These are phyloP conservation scores for Backusella liffmaniae DNA, from an alignment of 192 early-diverging fungal species.

Conservation along the genomic window DNA sequence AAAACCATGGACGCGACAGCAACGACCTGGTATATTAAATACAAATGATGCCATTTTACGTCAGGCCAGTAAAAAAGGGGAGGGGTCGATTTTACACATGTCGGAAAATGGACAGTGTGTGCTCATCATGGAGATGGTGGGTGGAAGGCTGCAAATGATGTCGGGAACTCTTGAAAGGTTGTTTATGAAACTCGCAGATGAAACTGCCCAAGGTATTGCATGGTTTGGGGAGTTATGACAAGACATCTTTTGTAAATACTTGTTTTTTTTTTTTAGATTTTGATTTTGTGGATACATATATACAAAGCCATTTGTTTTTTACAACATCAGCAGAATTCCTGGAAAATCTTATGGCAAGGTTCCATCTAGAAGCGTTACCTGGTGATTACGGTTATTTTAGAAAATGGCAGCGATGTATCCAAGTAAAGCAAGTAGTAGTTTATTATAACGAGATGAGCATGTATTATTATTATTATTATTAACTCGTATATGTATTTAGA, in stretches of 20 bases:
- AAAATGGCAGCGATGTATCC: slow-evolving; percentile 50
- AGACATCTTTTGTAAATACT: background rate
- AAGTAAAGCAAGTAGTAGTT: slow-evolving; percentile 47
- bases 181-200: slow-evolving; percentile 60
- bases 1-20: background rate
- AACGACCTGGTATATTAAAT: background rate
- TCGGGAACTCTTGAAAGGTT: slow-evolving; percentile 64
- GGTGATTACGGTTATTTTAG: slow-evolving; percentile 47
- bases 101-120: slow-evolving; percentile 57
- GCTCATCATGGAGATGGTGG: slow-evolving; percentile 54
- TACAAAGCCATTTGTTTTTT: slow-evolving; percentile 62
- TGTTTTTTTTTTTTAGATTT: slow-evolving; percentile 35
- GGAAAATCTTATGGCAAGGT: slow-evolving; percentile 57
- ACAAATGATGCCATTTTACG: background rate
- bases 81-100: slow-evolving; percentile 42
- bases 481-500: slow-evolving; percentile 24
- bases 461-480: background rate
- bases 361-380: slow-evolving; percentile 46
- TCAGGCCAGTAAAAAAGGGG: background rate
- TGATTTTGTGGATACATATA: slow-evolving; percentile 70
- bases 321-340: slow-evolving; percentile 55
- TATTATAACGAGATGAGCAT: background rate
- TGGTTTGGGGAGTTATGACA: background rate
- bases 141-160: slow-evolving; percentile 53
- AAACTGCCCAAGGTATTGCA: slow-evolving; percentile 54